Evolutionary conservation across 2,329 filamentous ascomycete species (phyloP), one percentile per base, ranked within the genome.

Genomic region (Macrophomina pseudophaseolina): DNA sequence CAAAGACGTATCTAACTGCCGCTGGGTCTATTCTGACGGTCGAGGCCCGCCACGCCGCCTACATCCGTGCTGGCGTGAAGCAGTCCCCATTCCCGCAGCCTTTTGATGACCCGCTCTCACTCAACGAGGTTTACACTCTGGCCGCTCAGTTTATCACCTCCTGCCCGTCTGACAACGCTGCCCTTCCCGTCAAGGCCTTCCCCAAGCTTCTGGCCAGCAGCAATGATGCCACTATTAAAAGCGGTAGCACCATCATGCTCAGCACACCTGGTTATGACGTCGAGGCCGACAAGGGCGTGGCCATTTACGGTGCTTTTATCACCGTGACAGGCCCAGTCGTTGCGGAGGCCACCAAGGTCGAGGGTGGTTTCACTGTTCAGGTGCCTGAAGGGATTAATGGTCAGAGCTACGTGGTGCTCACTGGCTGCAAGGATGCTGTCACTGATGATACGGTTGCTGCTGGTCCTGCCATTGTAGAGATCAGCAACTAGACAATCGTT

Each of bases 21-120:
- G 88, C 88, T 1, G 88, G 85, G 32, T 85, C 84, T 66, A 88
- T 91, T 72, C 80, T 91, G 40, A 87, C 86, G 35, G 84, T 90
- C 66, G 88, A 91, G 72, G 83, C 88, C 38, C 84, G 88, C 9
- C 88, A 91, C 79, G 85, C 84, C 1, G 80, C 89, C 4, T 89
- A 88, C 79, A 80, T 90, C 70, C 86, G 88, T 63, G 76, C 79
- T 35, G 78, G 79, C 9, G 18, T 54, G 12, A 51, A 40, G 35
- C 73, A 86, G 71, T 75, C 76, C 4, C 86, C 88, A 2, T 88
- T 87, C 72, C 80, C 88, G 0, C 82, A 86, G 70, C 77, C 88
- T 7, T 89, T 88, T 69, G 88, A 90, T 69, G 81, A 84, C 30
- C 86, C 88, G 0, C 81, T 90, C 44, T 76, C 78, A 69, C 81